Percentiles rank a stretch among this genome's conserved stretches.
These are phyloP conservation scores for Aspergillus sergii DNA, from an alignment of 2,329 filamentous ascomycete species.

Conservation along the genomic window DNA sequence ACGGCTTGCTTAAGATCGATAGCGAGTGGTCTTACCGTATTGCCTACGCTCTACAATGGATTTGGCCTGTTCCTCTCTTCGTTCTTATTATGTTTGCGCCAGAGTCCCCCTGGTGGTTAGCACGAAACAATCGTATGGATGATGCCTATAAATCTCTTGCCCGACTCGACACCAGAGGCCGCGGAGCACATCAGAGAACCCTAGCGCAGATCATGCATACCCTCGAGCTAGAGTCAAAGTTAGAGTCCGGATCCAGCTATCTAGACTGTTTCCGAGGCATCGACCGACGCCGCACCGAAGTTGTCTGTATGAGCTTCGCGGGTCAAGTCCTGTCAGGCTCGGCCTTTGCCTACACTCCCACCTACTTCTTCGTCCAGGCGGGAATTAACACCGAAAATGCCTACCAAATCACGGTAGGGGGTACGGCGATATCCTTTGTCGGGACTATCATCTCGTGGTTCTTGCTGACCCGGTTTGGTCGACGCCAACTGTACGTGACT, in stretches of 20 bases:
- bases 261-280: constrained; percentile 35
- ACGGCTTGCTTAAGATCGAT: constrained; percentile 31
- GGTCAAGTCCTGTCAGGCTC: constrained; percentile 41
- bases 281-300: constrained; percentile 45
- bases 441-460: constrained; percentile 56
- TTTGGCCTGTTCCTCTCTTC: constrained; percentile 29
- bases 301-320: constrained; percentile 40
- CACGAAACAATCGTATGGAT: constrained; percentile 25
- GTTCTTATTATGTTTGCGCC: constrained; percentile 26
- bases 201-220: constrained; percentile 44
- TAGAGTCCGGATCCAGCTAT: constrained; percentile 32
- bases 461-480: constrained; percentile 40
- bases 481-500: constrained; percentile 43
- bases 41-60: constrained; percentile 35
- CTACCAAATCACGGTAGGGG: constrained; percentile 49
- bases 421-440: constrained; percentile 55
- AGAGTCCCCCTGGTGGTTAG: constrained; percentile 32
- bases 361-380: constrained; percentile 46
- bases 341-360: constrained; percentile 38
- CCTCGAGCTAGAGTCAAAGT: constrained; percentile 34
- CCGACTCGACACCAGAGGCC: constrained; percentile 9
- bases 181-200: constrained; percentile 25
- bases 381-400: constrained; percentile 36
- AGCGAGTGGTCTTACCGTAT: constrained; percentile 44
- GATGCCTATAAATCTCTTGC: constrained; percentile 17